A percentile compares a stretch with the other conserved stretches of the same genome.
These are phyloP conservation scores for Ceratocystis cacaofunesta DNA, from an alignment of 2,329 filamentous ascomycete genomes.

Conservation along the genomic window DNA sequence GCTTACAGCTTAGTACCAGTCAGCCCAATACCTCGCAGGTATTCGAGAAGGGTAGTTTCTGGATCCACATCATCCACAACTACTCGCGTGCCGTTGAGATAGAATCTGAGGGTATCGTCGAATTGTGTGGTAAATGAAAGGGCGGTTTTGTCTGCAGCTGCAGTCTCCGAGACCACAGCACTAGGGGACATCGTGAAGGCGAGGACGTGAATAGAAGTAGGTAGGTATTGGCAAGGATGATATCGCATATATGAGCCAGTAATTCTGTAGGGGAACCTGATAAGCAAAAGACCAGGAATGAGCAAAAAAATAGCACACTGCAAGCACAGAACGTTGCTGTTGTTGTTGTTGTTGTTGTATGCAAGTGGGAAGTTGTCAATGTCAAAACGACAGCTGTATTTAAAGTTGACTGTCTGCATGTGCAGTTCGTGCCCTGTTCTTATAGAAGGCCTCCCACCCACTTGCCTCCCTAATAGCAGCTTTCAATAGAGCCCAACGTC, in stretches of 20 bases:
- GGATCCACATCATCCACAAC: conserved; percentile 77
- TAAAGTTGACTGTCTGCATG: background rate
- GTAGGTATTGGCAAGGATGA: background rate
- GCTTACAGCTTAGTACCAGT: conserved; percentile 78
- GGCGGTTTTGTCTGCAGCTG: conserved; percentile 1
- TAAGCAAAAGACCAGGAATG: background rate
- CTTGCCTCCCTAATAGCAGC: background rate
- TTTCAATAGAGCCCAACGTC: background rate
- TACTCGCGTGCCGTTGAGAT: conserved; percentile 84
- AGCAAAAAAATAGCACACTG: background rate
- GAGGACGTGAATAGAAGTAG: background rate
- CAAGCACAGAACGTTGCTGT: background rate
- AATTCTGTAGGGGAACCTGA: background rate
- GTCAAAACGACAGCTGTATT: background rate
- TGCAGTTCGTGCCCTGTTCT: background rate
- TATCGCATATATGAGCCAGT: background rate
- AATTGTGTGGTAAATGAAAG: conserved; percentile 52
- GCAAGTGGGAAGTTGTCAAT: background rate
- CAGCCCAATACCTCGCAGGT: conserved; percentile 78
- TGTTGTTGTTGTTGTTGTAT: background rate
- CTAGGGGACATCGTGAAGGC: conserved; percentile 3
- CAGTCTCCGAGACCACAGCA: background rate
- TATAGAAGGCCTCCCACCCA: background rate
- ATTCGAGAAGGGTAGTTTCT: conserved; percentile 82
- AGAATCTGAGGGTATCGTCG: conserved; percentile 82